Evolutionary conservation across 768 basidiomycete genomes (phyloP), one percentile per base, ranked within the genome.

Genomic region (Cyathus striatus): DNA sequence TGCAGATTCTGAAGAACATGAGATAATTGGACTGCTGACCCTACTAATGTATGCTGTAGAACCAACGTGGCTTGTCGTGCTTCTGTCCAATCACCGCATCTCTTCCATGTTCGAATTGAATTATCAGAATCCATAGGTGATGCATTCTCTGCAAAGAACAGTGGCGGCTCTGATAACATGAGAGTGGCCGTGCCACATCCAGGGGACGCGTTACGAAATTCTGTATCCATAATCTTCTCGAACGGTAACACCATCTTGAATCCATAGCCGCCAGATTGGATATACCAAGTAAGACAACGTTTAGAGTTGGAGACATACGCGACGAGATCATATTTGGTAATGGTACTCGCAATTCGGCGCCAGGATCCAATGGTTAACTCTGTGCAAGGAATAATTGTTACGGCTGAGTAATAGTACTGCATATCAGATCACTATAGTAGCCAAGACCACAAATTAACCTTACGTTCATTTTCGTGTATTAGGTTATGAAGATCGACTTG

Each of bases 171-270:
- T 18, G 82, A 77, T 24, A 90, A 73, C n/a, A 69, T 53, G 56
- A 90, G 80, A 1, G 79, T 70, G 5, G 79, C 83, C 5, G 76
- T 65, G 23, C 74, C 85, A 6, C 73, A 68, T 23, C 76, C 79
- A 10, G 79, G 75, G 14, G 74, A 63, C 23, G 70, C 60, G 43
- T 77, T 70, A 20, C 69, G 63, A 59, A 86, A 81, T 40, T 76
- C 72, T 4, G 79, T 73, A 23, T 79, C 68, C 16, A 70, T 50
- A 47, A 90, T 81, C 46, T 61, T 71, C 43, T 78, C 69, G 61
- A 85, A 88, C 4, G 86, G 78, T 14, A 90, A 72, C 47, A 87
- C 85, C 84, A 91, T 91, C 61, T 90, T 90, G 72, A 90, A 90
- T 16, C 84, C 78, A 48, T 74, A 75, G 17, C 84, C 86, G 1